These are phyloP conservation scores for Tulasnella sp. DNA, from an alignment of 768 basidiomycete species.

Conservation along the genomic window DNA sequence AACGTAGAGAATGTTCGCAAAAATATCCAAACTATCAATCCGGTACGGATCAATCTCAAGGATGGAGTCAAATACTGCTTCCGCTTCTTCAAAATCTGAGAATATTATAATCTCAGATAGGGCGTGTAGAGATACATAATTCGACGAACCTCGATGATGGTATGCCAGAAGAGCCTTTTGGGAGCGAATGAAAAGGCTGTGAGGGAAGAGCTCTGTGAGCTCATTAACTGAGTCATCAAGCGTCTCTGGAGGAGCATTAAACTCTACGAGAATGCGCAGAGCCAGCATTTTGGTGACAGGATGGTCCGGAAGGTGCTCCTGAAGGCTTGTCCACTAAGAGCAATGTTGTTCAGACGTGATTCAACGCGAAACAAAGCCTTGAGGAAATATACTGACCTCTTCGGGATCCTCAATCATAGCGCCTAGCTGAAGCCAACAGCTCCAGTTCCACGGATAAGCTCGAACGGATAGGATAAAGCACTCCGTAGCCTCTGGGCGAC, in stretches of 20 bases:
- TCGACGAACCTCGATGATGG: conserved; percentile 67
- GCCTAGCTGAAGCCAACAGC: conserved; percentile 67
- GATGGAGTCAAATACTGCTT: conserved; percentile 74
- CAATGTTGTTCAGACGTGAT: conserved; percentile 43
- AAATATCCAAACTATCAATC: conserved; percentile 90
- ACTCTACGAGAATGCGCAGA: conserved; percentile 77
- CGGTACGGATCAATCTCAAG: conserved; percentile 72
- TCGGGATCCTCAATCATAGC: conserved; percentile 19
- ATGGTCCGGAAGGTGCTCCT: conserved; percentile 2
- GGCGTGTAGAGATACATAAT: background rate
- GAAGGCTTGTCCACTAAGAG: background rate
- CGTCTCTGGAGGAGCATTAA: conserved; percentile 79
- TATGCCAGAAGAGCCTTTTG: conserved; percentile 79
- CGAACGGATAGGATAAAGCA: conserved; percentile 61
- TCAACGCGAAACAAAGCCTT: conserved; percentile 51
- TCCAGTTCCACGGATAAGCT: conserved; percentile 89
- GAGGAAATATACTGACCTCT: conserved; percentile 2
- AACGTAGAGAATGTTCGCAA: conserved; percentile 94
- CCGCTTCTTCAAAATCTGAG: conserved; percentile 79
- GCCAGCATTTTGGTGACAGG: conserved; percentile 58
- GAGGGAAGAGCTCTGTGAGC: conserved; percentile 70
- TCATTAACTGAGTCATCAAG: conserved; percentile 74
- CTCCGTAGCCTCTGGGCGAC: conserved; percentile 81
- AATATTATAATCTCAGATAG: background rate
- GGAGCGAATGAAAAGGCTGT: conserved; percentile 76